Evolutionary conservation across 2,329 filamentous ascomycete species (phyloP), one percentile per base, ranked within the genome.

Genomic region (Botrytis galanthina): DNA sequence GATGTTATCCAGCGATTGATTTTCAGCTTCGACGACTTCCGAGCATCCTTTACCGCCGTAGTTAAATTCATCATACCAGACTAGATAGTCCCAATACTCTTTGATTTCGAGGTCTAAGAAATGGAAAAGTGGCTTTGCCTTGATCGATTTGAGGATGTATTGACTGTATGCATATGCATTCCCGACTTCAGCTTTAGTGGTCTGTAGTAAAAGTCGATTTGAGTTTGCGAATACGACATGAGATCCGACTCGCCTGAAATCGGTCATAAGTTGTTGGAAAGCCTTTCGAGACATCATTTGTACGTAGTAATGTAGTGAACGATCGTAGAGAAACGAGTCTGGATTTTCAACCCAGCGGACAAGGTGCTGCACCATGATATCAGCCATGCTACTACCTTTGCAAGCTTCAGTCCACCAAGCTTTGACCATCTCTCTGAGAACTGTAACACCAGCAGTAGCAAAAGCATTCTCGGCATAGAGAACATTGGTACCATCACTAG

Each of bases 61-160:
- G 85, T 99, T 99, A 86, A 95, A 98, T 83, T 98, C 94, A 78
- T 99, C 96, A 78, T 98, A 98, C 96, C 96, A 99, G 6, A 98
- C 91, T 0, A 99, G 89, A 79, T 98, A 98, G 82, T 99, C 96
- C 96, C 96, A 99, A 83, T 98, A 99, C 81, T 99, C 96, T 78
- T 95, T 97, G 82, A 99, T 96, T 78, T 98, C 93, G 4, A 99
- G 87, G 79, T 99, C 96, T 76, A 99, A 90, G 81, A 99, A 99
- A 82, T 98, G 93, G 84, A 99, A 99, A 0, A 98, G 87, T 0
- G 96, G 94, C 80, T 98, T 98, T 73, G 90, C 91, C 83, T 97
- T 95, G 84, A 99, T 98, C 0, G 95, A 97, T 84, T 98, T 98
- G 79, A 99, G 88, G 75, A 99, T 97, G 83, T 99, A 99, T 82